phyloP scores from a whole-genome alignment of 495 filamentous ascomycete genomes.

The Lasiosphaeriaceae sp. region DNA sequence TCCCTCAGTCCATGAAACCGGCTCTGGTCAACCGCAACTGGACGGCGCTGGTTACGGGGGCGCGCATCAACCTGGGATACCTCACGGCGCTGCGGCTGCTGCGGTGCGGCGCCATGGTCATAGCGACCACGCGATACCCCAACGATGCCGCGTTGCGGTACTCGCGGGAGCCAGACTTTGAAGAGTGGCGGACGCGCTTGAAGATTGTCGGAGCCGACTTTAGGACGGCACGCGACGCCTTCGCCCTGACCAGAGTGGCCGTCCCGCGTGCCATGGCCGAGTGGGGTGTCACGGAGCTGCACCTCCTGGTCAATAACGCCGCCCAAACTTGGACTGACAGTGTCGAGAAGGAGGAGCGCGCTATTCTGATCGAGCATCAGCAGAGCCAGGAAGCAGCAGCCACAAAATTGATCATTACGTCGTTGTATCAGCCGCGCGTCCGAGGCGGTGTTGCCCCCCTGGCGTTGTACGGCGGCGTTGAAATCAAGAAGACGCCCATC shows the following conservation, averaged over 20 bases:
- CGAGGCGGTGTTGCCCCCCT: constrained; percentile 17
- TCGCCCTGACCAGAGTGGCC: constrained; percentile 27
- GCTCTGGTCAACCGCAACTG: constrained; percentile 10
- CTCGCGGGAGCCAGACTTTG: constrained; percentile 30
- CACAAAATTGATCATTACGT: background rate
- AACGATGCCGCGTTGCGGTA: constrained; percentile 41
- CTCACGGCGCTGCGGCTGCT: constrained; percentile 41
- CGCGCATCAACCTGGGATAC: constrained; percentile 45
- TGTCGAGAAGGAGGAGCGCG: constrained; percentile 33
- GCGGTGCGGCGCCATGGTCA: constrained; percentile 44
- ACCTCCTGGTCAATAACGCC: constrained; percentile 49
- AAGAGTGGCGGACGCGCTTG: constrained; percentile 30
- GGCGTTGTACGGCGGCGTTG: constrained; percentile 7
- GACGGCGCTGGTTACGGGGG: constrained; percentile 46
- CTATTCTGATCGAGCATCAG: constrained; percentile 18
- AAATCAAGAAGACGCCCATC: background rate
- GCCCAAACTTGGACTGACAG: constrained; percentile 48
- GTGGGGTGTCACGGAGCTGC: constrained; percentile 28
- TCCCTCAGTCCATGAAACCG: constrained; percentile 33
- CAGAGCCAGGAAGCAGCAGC: background rate
- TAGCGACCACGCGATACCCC: constrained; percentile 46
- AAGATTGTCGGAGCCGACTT: constrained; percentile 46
- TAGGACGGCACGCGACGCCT: constrained; percentile 41
- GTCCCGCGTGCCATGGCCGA: background rate
- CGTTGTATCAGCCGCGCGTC: constrained; percentile 13